Base-by-base conservation (phyloP, 2,329 filamentous ascomycete species). In the Apiospora hydei region DNA sequence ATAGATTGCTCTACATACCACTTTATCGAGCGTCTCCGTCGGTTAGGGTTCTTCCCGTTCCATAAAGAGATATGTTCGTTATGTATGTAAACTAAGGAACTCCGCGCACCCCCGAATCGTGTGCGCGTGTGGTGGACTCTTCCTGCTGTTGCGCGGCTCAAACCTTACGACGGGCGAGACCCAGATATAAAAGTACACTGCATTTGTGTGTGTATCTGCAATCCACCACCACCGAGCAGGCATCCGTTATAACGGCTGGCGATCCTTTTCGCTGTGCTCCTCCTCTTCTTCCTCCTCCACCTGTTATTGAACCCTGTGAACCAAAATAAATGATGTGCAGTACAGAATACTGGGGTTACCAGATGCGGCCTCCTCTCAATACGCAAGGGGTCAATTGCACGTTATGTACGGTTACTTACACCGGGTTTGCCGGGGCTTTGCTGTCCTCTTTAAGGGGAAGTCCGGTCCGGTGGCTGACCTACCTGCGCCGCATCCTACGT, bases 11-110 rank as follows among this genome's bases (percentile, higher is more conserved):
- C 53, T 34, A 8, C 18, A 21, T 21, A n/a, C 8, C 18, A n/a
- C 30, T 30, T 41, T 21, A 30, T 30, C 30, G 13, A n/a, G 34
- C 18, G 30, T 64, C 57, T 18, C 34, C 57, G 34, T 21, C 16
- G 34, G 57, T 64, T n/a, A 64, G 34, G 34, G 57, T 41, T 64
- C 57, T 64, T 64, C 57, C 57, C 57, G 34, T 16, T 1, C n/a
- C 49, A 26, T 53, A 26, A 43, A 11, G 13, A 14, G 13, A 43
- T 11, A 43, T 3, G 41, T 43, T 1, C 41, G 41, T 47, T 5
- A 49, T 16, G 24, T 5, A 49, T 16, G 24, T 53, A 53, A 3
- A 24, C 13, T 51, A n/a, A 49, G 47, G 47, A 18, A 8, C 46
- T n/a, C 46, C 49, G 11, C 51, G 24, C 24, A 38, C 34, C 5